These are phyloP conservation scores for Fulvia fulva DNA, from an alignment of 2,329 filamentous ascomycete genomes.

Conservation along the genomic window DNA sequence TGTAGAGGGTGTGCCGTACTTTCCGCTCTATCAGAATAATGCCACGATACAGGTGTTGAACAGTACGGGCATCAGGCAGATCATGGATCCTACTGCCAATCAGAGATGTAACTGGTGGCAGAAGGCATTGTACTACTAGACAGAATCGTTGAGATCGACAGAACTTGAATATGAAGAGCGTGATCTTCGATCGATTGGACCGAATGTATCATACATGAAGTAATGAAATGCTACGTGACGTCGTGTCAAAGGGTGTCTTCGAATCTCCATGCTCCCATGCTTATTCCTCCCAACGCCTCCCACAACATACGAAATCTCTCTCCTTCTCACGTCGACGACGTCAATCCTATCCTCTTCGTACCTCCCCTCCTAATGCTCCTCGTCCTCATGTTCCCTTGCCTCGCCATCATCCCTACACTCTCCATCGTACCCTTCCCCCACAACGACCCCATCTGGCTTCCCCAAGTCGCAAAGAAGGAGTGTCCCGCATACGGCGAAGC, in stretches of 20 bases:
- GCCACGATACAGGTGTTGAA: constrained; percentile 42
- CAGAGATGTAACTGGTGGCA: constrained; percentile 50
- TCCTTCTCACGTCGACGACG: not conserved
- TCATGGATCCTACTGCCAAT: constrained; percentile 43
- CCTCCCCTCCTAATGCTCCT: not conserved
- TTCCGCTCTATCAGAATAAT: constrained; percentile 43
- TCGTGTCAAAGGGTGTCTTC: not conserved
- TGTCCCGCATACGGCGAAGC: not conserved
- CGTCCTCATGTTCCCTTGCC: not conserved
- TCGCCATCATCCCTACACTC: not conserved
- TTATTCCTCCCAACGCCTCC: not conserved
- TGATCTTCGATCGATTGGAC: too few species aligned
- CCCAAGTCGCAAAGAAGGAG: not conserved
- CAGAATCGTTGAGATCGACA: too few species aligned
- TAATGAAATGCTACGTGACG: not conserved
- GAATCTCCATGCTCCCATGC: not conserved
- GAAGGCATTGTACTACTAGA: constrained; percentile 37
- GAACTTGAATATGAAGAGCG: too few species aligned
- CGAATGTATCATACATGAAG: not conserved
- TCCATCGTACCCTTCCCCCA: not conserved
- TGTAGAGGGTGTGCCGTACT: constrained; percentile 28
- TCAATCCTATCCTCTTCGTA: not conserved
- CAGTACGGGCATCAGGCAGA: constrained; percentile 37
- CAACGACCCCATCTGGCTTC: not conserved
- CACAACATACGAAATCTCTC: not conserved